phyloP scores from a whole-genome alignment of 306 rosid genomes.

The Sechiopsis laciniata region DNA sequence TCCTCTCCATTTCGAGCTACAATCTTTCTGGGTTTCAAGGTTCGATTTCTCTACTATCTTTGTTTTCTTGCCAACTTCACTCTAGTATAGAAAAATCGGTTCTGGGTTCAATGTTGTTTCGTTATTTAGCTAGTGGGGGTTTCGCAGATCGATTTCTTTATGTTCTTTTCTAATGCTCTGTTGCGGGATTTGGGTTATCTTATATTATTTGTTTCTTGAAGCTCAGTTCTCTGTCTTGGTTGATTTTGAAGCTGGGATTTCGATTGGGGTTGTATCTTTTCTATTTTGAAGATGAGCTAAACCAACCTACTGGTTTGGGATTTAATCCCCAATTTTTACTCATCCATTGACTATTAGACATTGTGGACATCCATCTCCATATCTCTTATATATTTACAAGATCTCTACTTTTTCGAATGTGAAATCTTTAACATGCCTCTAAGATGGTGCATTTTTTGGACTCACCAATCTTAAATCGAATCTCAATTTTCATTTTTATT shows the following conservation, averaged over 20 bases:
- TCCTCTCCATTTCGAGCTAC: neutral
- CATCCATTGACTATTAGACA: neutral
- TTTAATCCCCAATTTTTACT: neutral
- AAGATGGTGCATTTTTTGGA: too few relatives aligned
- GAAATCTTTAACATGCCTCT: too few relatives aligned
- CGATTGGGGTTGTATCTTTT: neutral
- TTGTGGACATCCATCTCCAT: too few relatives aligned
- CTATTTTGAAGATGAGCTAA: neutral
- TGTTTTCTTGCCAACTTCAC: neutral
- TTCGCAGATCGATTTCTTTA: neutral
- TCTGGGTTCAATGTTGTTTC: neutral
- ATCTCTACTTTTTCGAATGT: too few relatives aligned
- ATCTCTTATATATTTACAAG: too few relatives aligned
- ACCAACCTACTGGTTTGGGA: neutral
- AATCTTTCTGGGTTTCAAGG: slow-evolving; percentile 7
- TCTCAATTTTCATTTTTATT: too few relatives aligned
- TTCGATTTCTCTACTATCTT: neutral
- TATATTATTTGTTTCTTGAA: too few relatives aligned
- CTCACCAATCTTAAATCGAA: too few relatives aligned
- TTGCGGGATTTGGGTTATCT: too few relatives aligned
- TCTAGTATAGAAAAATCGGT: neutral
- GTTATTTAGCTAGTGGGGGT: neutral
- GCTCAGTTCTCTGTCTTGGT: too few relatives aligned
- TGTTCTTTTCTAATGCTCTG: neutral
- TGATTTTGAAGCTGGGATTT: neutral